phyloP scores from a whole-genome alignment of 768 basidiomycete genomes.

The Calocybe indica region DNA sequence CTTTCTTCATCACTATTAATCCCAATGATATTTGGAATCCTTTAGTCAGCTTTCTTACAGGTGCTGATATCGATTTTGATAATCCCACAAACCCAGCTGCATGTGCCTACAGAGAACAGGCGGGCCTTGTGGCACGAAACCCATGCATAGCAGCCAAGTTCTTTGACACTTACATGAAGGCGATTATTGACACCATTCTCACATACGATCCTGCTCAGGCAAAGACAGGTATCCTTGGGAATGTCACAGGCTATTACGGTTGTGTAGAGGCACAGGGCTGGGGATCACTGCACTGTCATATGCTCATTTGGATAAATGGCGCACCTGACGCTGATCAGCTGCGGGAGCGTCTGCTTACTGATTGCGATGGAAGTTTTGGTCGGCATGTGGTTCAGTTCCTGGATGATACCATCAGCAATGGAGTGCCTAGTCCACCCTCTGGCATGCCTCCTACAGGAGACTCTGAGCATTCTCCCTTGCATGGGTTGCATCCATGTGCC shows the following conservation, averaged over 20 bases:
- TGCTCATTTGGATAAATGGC: constrained; percentile 28
- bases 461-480: background rate
- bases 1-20: constrained; percentile 39
- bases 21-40: constrained; percentile 37
- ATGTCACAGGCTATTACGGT: constrained; percentile 20
- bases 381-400: constrained; percentile 14
- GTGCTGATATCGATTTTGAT: constrained; percentile 29
- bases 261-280: constrained; percentile 27
- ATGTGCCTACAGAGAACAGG: constrained; percentile 24
- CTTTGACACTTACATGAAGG: constrained; percentile 33
- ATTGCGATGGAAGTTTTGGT: constrained; percentile 13
- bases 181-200: constrained; percentile 24
- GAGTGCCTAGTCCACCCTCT: constrained; percentile 15
- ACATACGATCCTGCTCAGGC: no score
- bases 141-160: constrained; percentile 33
- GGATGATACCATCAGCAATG: constrained; percentile 21
- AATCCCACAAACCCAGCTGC: constrained; percentile 18
- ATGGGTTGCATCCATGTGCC: background rate
- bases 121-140: constrained; percentile 29
- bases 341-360: constrained; percentile 2
- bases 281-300: constrained; percentile 27
- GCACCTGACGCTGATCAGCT: constrained; percentile 18
- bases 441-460: background rate
- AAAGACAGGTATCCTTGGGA: constrained; percentile 10
- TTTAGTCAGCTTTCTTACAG: constrained; percentile 31